Base-by-base conservation (phyloP, 2,329 filamentous ascomycete genomes). In the Pseudocercospora macadamiae region DNA sequence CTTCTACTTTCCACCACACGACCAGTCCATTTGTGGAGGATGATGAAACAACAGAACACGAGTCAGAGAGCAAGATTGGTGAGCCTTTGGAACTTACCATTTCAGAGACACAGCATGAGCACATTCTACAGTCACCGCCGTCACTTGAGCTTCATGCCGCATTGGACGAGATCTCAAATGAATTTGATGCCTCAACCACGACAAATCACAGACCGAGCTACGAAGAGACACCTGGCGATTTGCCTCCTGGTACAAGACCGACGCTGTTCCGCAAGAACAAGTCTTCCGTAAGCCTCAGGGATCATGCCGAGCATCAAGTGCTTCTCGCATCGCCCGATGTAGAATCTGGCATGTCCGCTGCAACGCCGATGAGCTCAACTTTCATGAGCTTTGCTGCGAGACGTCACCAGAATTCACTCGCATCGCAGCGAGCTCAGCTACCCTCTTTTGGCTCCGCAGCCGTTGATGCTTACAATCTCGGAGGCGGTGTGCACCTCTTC, bases 401-500 rank as follows among this genome's bases (percentile, higher is more conserved):
- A 54, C 65, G 63, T 16, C 57, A 58, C 25, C 58, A 66, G 14
- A 69, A 69, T 16, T 65, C 70, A 16, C 53, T 71, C 16, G 68
- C 66, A 3, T 69, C 71, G 26, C 68, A 73, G 49, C 65, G 70
- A 16, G 65, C 66, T 34, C 65, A 66, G 23, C 62, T 70, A 18
- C 79, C 85, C 8, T 81, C 85, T 1, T 89, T 90, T 66, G 83
- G 83, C 7, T 47, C 62, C 55, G 49, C 66, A 47, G 52, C 51
- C 19, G 52, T 61, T 28, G 63, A 81, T 2, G 16, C 14, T 9
- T 34, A 49, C 47, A 49, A 87, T 28, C 83, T 83, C 4, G 88
- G 88, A 21, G 88, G 88, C 19, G 90, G 89, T 4, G 79, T 93
- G 57, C 87, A 91, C 70, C 80, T 97, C 1, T 96, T 97, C 68